These are phyloP conservation scores for Deakozyma indianensis DNA, from an alignment of 805 yeast genomes.

Conservation along the genomic window DNA sequence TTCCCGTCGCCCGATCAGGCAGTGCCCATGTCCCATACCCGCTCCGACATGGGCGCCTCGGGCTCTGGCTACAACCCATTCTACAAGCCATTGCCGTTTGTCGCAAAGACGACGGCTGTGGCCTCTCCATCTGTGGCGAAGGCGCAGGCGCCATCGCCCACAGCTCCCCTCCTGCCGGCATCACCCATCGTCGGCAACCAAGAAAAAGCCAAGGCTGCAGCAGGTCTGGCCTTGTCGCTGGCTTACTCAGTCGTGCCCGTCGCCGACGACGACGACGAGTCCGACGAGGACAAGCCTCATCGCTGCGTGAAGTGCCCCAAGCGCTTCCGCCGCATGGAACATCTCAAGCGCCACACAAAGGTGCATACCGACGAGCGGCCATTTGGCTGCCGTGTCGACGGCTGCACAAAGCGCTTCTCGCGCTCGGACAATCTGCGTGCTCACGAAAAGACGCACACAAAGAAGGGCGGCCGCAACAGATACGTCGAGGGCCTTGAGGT, in stretches of 20 bases:
- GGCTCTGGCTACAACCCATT: slow-evolving; percentile 20
- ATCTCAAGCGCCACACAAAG: slow-evolving; percentile 41
- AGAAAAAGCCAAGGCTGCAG: neutral
- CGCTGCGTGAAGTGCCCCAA: slow-evolving; percentile 23
- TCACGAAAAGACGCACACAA: slow-evolving; percentile 55
- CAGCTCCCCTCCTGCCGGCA: slow-evolving; percentile 4
- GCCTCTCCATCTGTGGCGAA: slow-evolving; percentile 2
- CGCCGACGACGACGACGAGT: neutral
- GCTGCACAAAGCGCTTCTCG: slow-evolving; percentile 51
- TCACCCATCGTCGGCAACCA: neutral
- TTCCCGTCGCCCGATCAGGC: neutral
- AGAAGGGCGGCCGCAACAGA: slow-evolving; percentile 27
- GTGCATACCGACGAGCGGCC: slow-evolving; percentile 75
- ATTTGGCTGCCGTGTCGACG: slow-evolving; percentile 39
- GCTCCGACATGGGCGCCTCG: slow-evolving; percentile 2
- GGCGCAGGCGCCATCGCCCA: slow-evolving; percentile 4
- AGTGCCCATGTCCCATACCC: neutral
- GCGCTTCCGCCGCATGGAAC: slow-evolving; percentile 27
- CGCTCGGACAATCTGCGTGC: slow-evolving; percentile 71
- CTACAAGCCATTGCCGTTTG: slow-evolving; percentile 18
- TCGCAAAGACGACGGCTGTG: slow-evolving; percentile 1
- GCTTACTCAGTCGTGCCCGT: neutral
- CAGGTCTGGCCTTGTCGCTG: slow-evolving; percentile 1
- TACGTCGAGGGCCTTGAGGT: slow-evolving; percentile 24
- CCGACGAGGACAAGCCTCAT: slow-evolving; percentile 17